A percentile compares a stretch with the other conserved stretches of the same genome.
Conservation (phyloP, 768 basidiomycete genomes). For the Royoungia palumana region DNA sequence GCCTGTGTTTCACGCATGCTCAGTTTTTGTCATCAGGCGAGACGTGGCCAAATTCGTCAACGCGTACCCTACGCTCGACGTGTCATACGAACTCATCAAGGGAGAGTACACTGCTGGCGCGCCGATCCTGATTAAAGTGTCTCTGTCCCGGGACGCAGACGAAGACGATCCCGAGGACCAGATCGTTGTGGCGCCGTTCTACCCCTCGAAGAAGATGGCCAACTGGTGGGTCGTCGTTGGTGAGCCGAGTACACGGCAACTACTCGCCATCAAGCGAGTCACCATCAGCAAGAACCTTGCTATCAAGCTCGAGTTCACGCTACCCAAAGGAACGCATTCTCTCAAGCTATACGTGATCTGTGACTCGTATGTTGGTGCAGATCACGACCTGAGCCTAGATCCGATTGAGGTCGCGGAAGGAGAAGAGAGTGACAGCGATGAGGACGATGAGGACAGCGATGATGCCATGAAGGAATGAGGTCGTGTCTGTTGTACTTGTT, state of each 20-base stretch:
- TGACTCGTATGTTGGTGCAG: slow-evolving; percentile 88
- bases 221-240: slow-evolving; percentile 99
- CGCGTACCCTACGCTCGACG: slow-evolving; percentile 95
- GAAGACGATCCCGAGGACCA: slow-evolving; percentile 74
- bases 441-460: slow-evolving; percentile 60
- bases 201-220: slow-evolving; percentile 84
- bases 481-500: too few relatives aligned
- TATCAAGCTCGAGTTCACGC: slow-evolving; percentile 85
- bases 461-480: slow-evolving; percentile 51
- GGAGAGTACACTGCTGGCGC: slow-evolving; percentile 83
- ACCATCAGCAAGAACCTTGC: slow-evolving; percentile 71
- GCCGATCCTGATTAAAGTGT: slow-evolving; percentile 78
- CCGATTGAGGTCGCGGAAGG: slow-evolving; percentile 87
- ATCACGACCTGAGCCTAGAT: slow-evolving; percentile 85
- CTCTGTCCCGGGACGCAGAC: slow-evolving; percentile 78
- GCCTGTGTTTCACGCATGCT: not conserved
- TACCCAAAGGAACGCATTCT: slow-evolving; percentile 78
- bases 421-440: slow-evolving; percentile 81
- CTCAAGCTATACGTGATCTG: slow-evolving; percentile 91
- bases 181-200: slow-evolving; percentile 89
- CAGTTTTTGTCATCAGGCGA: slow-evolving; percentile 51
- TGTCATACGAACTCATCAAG: slow-evolving; percentile 79
- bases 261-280: slow-evolving; percentile 83
- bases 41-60: slow-evolving; percentile 96
- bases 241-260: slow-evolving; percentile 72